Conservation (phyloP, 306 rosid species). For the Rosa persica region DNA sequence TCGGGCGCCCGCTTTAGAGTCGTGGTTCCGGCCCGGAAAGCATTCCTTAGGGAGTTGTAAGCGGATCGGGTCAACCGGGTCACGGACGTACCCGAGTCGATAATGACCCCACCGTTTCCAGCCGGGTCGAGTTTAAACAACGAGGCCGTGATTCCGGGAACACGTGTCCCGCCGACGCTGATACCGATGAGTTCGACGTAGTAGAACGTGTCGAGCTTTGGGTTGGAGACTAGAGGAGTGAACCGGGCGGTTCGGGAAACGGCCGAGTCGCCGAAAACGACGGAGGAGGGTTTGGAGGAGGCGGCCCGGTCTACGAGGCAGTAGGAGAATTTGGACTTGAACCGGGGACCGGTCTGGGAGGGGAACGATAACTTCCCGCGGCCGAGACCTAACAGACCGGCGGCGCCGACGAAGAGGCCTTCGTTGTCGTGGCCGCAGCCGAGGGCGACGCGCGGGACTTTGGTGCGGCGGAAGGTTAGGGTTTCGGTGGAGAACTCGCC, state of each 20-base stretch:
- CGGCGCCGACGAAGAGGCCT: conserved; percentile 89
- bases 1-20: conserved; percentile 64
- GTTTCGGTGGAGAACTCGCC: conserved; percentile 91
- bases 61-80: conserved; percentile 78
- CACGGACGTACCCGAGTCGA: conserved; percentile 92
- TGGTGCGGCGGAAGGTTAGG: conserved; percentile 64
- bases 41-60: conserved; percentile 60
- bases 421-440: conserved; percentile 92
- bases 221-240: conserved; percentile 71
- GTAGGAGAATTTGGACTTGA: conserved; percentile 81
- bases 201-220: conserved; percentile 79
- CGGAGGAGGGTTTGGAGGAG: conserved; percentile 61
- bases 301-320: conserved; percentile 93
- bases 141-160: conserved; percentile 57
- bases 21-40: conserved; percentile 59
- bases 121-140: conserved; percentile 59
- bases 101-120: conserved; percentile 86
- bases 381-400: conserved; percentile 83
- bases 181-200: conserved; percentile 70
- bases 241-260: conserved; percentile 77
- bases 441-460: conserved; percentile 64
- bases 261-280: conserved; percentile 76
- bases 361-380: conserved; percentile 81
- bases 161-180: conserved; percentile 77
- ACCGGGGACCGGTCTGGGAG: conserved; percentile 58